Evolutionary conservation across 2,329 filamentous ascomycete genomes (phyloP), one percentile per base, ranked within the genome.

Genomic region (Trichoderma brevicompactum): DNA sequence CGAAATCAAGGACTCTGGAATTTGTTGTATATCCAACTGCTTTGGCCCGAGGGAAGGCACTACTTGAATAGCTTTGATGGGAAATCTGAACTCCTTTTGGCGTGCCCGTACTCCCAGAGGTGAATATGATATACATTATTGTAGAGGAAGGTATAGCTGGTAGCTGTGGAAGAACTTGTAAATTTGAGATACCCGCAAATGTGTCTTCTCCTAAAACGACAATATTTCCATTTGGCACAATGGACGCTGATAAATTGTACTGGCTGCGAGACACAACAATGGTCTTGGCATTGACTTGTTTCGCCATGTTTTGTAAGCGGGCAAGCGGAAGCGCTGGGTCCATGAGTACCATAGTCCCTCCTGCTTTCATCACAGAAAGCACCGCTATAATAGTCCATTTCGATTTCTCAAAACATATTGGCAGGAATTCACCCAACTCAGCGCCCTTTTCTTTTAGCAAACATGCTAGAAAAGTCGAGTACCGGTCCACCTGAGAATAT

Each of bases 351-450:
- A 74, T 77, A 2, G 74, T 75, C 3, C 72, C 76, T 7, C 77
- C 77, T 7, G 74, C 72, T 67, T 76, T 75, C 34, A 75, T 68
- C 19, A 78, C 69, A 0, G 70, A 74, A 64, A 77, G 65, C 38
- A 78, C 70, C 2, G 70, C 71, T 1, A 77, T 69, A 0, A 71
- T 71, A 0, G 73, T 74, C 73, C 70, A 74, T 17, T 67, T 67
- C 0, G 75, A 76, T 65, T 77, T 77, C 41, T 75, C 72, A 23
- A 75, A 75, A 46, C 71, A 75, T 1, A 77, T 63, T 0, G 73
- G 74, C 6, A 77, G 71, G 5, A 75, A 69, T 3, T 68, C 67
- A 3, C 71, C 19, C 48, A 40, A 34, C n/a, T 34, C 38, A 48
- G 60, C 53, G 15, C 65, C 61, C 12, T 19, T 32, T n/a, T 52